Base-by-base conservation (phyloP, 192 early-diverging fungal genomes). In the Coemansia sp. region DNA sequence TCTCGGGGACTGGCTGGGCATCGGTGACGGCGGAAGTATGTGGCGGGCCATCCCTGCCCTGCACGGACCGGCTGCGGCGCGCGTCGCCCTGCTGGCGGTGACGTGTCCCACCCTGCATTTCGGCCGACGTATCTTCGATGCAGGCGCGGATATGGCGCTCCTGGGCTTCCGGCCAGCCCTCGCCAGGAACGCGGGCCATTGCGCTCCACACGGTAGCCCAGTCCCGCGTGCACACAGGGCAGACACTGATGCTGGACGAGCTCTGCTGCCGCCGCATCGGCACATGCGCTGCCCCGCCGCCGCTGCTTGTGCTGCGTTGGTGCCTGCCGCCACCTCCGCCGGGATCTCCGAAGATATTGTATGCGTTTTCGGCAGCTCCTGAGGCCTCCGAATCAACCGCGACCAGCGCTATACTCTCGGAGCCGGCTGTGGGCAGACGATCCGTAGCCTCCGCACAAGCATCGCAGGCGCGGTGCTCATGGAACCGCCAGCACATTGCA, bases 381-480 rank as follows among this genome's bases (percentile, higher is more conserved):
- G 65, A 62, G 0, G 68, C 61, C n/a, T 60, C 62, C 20, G 59
- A 41, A 20, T 47, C 60, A 0, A 55, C 31, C 13, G 41, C 55
- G 6, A 78, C 52, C 27, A 62, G 27, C 54, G 66, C 65, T 19
- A 62, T 44, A 47, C 61, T 67, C 40, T 59, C 29, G 3, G 29
- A 19, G 13, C 4, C 7, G 0, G 75, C 67, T 2, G 56, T n/a
- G 6, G 68, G 68, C 41, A 77, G 58, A 22, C 13, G 27, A 5
- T 36, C 69, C 3, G 87, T 55, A 5, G 75, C 56, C 15, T 40
- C 52, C 14, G 61, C 72, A 61, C 87, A 90, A 15, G 74, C 38
- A 40, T 82, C 74, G 68, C 88, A 90, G n/a, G 82, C 86, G 29
- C 88, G 85, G 14, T 85, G 72, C 29, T 71, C 75, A 53, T 58